A percentile compares a stretch with the other conserved stretches of the same genome.
phyloP scores from a whole-genome alignment of 805 yeast genomes.

The Candida ponderosae region DNA sequence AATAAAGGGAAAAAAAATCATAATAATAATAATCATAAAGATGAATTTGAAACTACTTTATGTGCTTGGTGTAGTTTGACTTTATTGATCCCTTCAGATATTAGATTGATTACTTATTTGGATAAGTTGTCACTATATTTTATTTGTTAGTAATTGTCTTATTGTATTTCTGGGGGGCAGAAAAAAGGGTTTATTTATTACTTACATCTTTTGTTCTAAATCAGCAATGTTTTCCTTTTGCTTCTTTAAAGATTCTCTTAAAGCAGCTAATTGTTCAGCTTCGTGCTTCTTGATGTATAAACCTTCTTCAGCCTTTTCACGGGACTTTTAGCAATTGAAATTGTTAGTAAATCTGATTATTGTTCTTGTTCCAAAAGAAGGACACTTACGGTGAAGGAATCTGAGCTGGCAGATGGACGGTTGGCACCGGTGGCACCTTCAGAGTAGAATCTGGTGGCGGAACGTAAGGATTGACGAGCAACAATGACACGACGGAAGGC shows the following conservation, averaged over 20 bases:
- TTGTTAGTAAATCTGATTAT: conserved; percentile 7
- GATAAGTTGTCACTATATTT: background rate
- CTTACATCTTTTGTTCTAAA: conserved; percentile 36
- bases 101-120: no score
- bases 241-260: conserved; percentile 70
- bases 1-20: no score
- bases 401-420: conserved; percentile 45
- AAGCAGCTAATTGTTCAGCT: conserved; percentile 72
- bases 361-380: no score
- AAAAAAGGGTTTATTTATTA: background rate
- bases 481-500: conserved; percentile 31
- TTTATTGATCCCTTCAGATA: no score
- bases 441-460: conserved; percentile 25
- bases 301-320: conserved; percentile 91
- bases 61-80: no score
- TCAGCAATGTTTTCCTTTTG: conserved; percentile 56
- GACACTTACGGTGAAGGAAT: conserved; percentile 48
- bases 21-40: no score
- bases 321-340: conserved; percentile 41
- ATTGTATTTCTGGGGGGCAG: background rate
- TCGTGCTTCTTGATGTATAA: conserved; percentile 81
- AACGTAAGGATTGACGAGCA: conserved; percentile 17
- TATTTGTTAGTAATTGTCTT: background rate
- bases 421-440: conserved; percentile 60
- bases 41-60: no score